Conservation (phyloP, 768 basidiomycete genomes). For the Tricholoma furcatifolium region DNA sequence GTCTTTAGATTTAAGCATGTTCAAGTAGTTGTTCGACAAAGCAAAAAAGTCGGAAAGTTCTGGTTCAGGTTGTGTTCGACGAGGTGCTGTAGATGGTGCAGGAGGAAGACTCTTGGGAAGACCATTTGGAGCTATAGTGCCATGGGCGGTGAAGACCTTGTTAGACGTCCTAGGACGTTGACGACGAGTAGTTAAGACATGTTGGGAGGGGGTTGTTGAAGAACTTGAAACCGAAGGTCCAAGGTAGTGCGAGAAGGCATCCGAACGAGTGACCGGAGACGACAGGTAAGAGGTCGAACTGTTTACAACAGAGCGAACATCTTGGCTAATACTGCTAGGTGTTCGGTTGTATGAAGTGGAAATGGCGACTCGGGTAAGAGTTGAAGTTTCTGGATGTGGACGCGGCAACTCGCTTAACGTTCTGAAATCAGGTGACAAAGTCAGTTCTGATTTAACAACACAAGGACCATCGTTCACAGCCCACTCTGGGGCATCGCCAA, state of each 20-base stretch:
- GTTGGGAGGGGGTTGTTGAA: slow-evolving; percentile 31
- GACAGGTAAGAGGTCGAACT: slow-evolving; percentile 38
- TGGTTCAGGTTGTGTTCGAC: slow-evolving; percentile 41
- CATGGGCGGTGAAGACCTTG: slow-evolving; percentile 63
- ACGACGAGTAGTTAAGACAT: slow-evolving; percentile 58
- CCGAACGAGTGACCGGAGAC: slow-evolving; percentile 39
- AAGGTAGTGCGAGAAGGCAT: slow-evolving; percentile 39
- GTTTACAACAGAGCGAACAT: slow-evolving; percentile 48
- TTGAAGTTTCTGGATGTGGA: slow-evolving; percentile 22
- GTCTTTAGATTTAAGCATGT: slow-evolving; percentile 58
- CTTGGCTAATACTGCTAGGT: slow-evolving; percentile 41
- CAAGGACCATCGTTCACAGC: slow-evolving; percentile 8
- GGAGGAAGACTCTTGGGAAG: slow-evolving; percentile 71
- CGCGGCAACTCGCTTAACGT: slow-evolving; percentile 50
- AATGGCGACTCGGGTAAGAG: slow-evolving; percentile 48
- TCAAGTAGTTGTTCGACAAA: slow-evolving; percentile 63
- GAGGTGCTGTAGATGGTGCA: slow-evolving; percentile 59
- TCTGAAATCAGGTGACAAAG: slow-evolving; percentile 52
- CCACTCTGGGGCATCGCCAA: slow-evolving; percentile 6
- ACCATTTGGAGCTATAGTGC: slow-evolving; percentile 77
- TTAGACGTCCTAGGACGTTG: slow-evolving; percentile 69
- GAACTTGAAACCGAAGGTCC: slow-evolving; percentile 60
- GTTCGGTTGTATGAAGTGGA: slow-evolving; percentile 36
- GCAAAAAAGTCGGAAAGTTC: slow-evolving; percentile 20
- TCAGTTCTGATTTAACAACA: slow-evolving; percentile 45